These are phyloP conservation scores for Aspergillus hiratsukae DNA, from an alignment of 2,329 filamentous ascomycete genomes.

Conservation along the genomic window DNA sequence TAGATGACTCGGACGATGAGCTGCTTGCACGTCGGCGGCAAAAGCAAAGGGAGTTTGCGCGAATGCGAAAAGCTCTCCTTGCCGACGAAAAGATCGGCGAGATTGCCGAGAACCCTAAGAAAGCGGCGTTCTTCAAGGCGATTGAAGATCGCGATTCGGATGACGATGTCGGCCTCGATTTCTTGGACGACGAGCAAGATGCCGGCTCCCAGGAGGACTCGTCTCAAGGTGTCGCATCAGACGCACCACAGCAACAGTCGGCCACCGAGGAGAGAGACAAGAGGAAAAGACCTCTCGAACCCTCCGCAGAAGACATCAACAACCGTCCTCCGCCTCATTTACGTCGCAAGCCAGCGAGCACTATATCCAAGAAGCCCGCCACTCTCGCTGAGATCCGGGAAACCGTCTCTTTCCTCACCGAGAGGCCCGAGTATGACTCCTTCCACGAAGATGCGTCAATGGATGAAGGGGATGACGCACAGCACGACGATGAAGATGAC, in stretches of 20 bases:
- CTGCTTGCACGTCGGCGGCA: slow-evolving; percentile 66
- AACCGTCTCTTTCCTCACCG: slow-evolving; percentile 77
- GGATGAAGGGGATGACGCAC: slow-evolving; percentile 49
- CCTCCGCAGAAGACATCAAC: slow-evolving; percentile 39
- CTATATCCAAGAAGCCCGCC: slow-evolving; percentile 60
- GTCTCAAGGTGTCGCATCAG: slow-evolving; percentile 21
- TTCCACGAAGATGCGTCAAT: slow-evolving; percentile 49
- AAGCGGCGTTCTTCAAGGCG: slow-evolving; percentile 81
- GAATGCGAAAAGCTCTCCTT: slow-evolving; percentile 84
- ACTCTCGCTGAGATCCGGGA: slow-evolving; percentile 77
- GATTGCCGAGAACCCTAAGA: slow-evolving; percentile 83
- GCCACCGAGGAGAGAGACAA: slow-evolving; percentile 25
- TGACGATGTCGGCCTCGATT: slow-evolving; percentile 70
- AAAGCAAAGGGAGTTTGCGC: slow-evolving; percentile 83
- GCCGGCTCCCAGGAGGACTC: slow-evolving; percentile 37
- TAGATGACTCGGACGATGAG: slow-evolving; percentile 88
- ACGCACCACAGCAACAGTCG: slow-evolving; percentile 17
- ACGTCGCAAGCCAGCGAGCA: slow-evolving; percentile 56
- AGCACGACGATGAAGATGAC: slow-evolving; percentile 32
- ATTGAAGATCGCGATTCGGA: slow-evolving; percentile 76
- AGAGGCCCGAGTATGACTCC: slow-evolving; percentile 56
- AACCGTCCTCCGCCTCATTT: slow-evolving; percentile 56
- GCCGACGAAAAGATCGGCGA: slow-evolving; percentile 86
- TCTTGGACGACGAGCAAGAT: slow-evolving; percentile 51
- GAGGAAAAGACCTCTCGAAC: slow-evolving; percentile 39